A percentile compares a stretch with the other conserved stretches of the same genome.
phyloP scores from a whole-genome alignment of 169 alveolate genomes.

The Plasmodium vinckei region DNA sequence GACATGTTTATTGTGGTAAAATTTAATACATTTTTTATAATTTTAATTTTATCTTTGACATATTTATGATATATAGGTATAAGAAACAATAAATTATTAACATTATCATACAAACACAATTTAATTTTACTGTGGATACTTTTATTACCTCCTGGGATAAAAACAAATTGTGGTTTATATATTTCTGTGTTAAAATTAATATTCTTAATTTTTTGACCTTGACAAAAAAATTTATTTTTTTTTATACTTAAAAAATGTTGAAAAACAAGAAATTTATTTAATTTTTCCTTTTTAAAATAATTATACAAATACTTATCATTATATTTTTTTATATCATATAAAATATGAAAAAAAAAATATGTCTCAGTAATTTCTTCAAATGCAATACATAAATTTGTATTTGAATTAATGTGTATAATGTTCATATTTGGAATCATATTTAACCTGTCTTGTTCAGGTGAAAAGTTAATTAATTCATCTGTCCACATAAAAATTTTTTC shows the following conservation, averaged over 20 bases:
- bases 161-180: slow-evolving; percentile 40
- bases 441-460: slow-evolving; percentile 15
- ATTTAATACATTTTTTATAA: slow-evolving; percentile 65
- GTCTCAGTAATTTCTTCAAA: slow-evolving; percentile 41
- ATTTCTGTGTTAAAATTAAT: slow-evolving; percentile 71
- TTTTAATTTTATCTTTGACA: slow-evolving; percentile 69
- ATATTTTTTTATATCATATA: slow-evolving; percentile 49
- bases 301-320: slow-evolving; percentile 14
- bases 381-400: slow-evolving; percentile 63
- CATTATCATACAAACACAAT: slow-evolving; percentile 73
- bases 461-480: slow-evolving; percentile 9
- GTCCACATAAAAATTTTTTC: slow-evolving; percentile 63
- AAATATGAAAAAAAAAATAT: slow-evolving; percentile 57
- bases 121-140: slow-evolving; percentile 49
- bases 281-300: slow-evolving; percentile 49
- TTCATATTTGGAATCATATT: slow-evolving; percentile 63
- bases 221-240: slow-evolving; percentile 12
- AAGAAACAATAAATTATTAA: slow-evolving; percentile 58
- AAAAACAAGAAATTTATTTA: slow-evolving; percentile 34
- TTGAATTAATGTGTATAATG: slow-evolving; percentile 65
- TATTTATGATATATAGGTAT: slow-evolving; percentile 74
- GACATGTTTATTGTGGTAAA: slow-evolving; percentile 43
- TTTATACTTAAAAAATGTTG: slow-evolving; percentile 66
- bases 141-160: slow-evolving; percentile 72
- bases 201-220: slow-evolving; percentile 3